phyloP scores from a whole-genome alignment of 2,329 filamentous ascomycete genomes.

The Fusarium multiceps region DNA sequence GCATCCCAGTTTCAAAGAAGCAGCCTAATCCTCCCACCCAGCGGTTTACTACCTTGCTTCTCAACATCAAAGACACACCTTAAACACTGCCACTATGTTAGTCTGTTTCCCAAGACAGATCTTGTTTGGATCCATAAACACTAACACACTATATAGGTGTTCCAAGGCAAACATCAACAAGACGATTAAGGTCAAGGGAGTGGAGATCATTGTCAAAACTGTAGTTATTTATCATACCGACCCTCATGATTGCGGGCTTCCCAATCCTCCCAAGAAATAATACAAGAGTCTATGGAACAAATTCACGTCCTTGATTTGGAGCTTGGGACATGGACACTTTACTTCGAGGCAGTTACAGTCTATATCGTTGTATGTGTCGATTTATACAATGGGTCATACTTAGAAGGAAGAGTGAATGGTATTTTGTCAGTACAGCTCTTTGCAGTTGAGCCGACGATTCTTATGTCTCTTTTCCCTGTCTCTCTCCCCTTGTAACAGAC shows the following conservation, averaged over 20 bases:
- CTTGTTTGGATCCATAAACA: not conserved
- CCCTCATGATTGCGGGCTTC: not conserved
- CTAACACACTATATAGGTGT: not conserved
- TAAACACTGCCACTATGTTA: not conserved
- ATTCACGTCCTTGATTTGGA: not conserved
- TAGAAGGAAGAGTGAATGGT: not conserved
- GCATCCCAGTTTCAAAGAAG: fast-evolving
- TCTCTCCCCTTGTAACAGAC: not conserved
- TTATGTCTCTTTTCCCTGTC: not conserved
- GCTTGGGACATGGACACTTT: too few species aligned
- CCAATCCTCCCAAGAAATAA: not conserved
- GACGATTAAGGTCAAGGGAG: not conserved
- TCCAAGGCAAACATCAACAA: not conserved
- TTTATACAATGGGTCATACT: not conserved
- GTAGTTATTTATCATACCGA: not conserved
- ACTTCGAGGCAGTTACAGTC: too few species aligned
- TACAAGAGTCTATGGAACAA: fast-evolving
- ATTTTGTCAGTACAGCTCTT: not conserved
- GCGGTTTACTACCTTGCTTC: fast-evolving
- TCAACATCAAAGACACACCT: not conserved
- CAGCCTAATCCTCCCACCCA: fast-evolving
- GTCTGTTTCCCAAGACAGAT: not conserved
- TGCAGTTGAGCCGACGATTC: too few species aligned
- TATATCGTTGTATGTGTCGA: not conserved
- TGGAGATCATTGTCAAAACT: not conserved